These are phyloP conservation scores for Austroboletus niveus DNA, from an alignment of 1,284 basidiomycete species.

Conservation along the genomic window DNA sequence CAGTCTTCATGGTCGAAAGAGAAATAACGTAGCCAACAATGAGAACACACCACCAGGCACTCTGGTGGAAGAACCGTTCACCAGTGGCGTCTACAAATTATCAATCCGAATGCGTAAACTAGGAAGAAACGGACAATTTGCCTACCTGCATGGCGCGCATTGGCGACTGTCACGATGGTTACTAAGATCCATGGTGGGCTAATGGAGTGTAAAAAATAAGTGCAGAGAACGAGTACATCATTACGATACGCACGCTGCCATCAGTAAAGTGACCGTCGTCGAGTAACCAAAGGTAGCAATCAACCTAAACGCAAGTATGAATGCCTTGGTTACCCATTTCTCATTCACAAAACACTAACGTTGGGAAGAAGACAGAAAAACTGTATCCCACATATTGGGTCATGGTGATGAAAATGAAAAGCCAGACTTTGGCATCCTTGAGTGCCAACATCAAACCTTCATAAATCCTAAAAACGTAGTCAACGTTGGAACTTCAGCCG, in stretches of 20 bases:
- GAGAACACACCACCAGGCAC: not conserved
- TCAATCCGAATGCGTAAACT: too few relatives aligned
- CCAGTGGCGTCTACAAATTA: not conserved
- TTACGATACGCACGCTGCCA: constrained; percentile 52
- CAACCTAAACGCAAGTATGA: constrained; percentile 38
- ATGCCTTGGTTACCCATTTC: constrained; percentile 1
- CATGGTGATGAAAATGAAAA: constrained; percentile 57
- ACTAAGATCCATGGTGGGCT: constrained; percentile 67
- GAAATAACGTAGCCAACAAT: not conserved
- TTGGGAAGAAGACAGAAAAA: constrained; percentile 74
- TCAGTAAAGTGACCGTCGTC: constrained; percentile 59
- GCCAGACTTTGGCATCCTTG: constrained; percentile 1
- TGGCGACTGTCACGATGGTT: constrained; percentile 51
- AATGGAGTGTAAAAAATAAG: not conserved
- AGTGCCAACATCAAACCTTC: constrained; percentile 56
- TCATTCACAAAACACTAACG: constrained; percentile 37
- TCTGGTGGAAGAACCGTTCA: constrained; percentile 6
- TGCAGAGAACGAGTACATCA: not conserved
- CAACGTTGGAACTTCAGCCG: not conserved
- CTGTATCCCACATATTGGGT: constrained; percentile 60
- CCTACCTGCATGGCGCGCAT: constrained; percentile 66
- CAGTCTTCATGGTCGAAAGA: not conserved
- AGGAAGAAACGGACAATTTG: not conserved
- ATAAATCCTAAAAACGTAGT: constrained; percentile 39
- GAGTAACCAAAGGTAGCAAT: constrained; percentile 63